Base-by-base conservation (phyloP, 2,329 filamentous ascomycete species). In the Sporothrix pallida region DNA sequence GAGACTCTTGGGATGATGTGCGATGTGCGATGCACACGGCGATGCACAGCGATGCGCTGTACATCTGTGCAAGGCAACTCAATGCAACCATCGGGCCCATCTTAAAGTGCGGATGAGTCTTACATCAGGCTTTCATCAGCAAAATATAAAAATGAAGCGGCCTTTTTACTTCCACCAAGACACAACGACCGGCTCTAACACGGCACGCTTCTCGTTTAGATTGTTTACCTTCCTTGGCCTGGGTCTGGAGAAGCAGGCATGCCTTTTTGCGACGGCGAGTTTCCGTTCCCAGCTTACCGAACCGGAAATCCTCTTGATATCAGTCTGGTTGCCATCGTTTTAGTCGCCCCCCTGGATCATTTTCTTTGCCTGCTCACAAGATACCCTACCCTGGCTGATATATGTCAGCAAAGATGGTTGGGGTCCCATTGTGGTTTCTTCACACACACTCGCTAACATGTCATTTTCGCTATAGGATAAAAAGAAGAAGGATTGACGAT, bases 21-120 rank as follows among this genome's bases (percentile, higher is more conserved):
- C 70, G 58, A 72, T 54, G 70, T 46, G 46, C 70, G 56, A 71
- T 71, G 56, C 56, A 63, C 44, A 50, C 44, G 26, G 58, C 70
- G 69, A 71, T 54, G 58, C 46, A 56, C 70, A 9, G 9, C 70
- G 70, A 71, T 71, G 56, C 70, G 46, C 70, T 2, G 58, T 60
- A 54, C 58, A 65, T 72, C 70, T 50, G 23, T 26, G 52, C 37
- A 10, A 60, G 37, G 15, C 63, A 37, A 15, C 37, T 15, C n/a
- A 26, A 70, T 70, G 13, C 68, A 23, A 70, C 52, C 13, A 9
- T 44, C 17, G 10, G 48, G 50, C 65, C 31, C 63, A 26, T 26
- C 13, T 9, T 23, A 20, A 42, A 70, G 4, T 23, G 50, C 52
- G 68, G 31, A 46, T 42, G 37, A 10, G 54, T 62, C 54, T 62